These are phyloP conservation scores for Entomophthora muscae DNA, from an alignment of 371 early-diverging fungal species.

Conservation along the genomic window DNA sequence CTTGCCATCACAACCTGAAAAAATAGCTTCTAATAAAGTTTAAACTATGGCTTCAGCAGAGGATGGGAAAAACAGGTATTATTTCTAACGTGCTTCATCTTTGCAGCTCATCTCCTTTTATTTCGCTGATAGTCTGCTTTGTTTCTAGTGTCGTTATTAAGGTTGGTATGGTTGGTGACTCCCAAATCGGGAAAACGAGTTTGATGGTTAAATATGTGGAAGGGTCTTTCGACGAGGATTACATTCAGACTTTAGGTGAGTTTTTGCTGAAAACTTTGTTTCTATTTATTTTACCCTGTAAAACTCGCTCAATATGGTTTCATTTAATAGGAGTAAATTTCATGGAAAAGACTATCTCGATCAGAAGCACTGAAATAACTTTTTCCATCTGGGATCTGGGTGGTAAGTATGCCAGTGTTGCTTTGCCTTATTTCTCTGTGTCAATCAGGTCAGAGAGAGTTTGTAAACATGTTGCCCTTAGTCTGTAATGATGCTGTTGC, in stretches of 20 bases:
- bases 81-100: not conserved
- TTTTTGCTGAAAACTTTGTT: not conserved
- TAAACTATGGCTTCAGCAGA: conserved; percentile 1
- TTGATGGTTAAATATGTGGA: conserved; percentile 97
- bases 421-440: not conserved
- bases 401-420: conserved; percentile 26
- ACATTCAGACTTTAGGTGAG: conserved; percentile 88
- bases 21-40: not conserved
- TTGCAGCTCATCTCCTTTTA: not conserved
- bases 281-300: not conserved
- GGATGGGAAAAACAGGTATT: conserved; percentile 6
- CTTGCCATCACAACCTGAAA: no score
- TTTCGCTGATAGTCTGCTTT: not conserved
- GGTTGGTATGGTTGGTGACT: conserved; percentile 96
- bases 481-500: conserved; percentile 93
- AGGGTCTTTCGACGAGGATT: conserved; percentile 86
- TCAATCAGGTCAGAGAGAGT: conserved; percentile 71
- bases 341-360: conserved; percentile 90
- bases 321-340: conserved; percentile 79
- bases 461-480: conserved; percentile 91
- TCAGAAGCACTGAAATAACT: conserved; percentile 83
- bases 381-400: conserved; percentile 99
- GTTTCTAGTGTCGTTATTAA: conserved; percentile 54
- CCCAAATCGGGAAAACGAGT: conserved; percentile 97
- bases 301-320: no score